Evolutionary conservation across 2,329 filamentous ascomycete genomes (phyloP).

Genomic region (Aspergillus calidoustus): DNA sequence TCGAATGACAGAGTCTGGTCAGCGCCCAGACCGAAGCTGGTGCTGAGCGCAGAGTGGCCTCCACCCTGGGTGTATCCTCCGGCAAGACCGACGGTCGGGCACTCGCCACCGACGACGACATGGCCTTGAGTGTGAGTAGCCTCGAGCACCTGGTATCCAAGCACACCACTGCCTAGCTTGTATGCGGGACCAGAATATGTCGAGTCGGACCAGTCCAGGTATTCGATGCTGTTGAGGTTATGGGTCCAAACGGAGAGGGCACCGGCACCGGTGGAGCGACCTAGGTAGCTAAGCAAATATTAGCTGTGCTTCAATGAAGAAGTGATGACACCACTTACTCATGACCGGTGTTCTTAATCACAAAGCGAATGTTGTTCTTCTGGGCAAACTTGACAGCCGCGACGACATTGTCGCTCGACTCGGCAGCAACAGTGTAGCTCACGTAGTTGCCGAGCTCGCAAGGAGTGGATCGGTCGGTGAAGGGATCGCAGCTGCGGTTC

Average conservation of each 20-base stretch:
- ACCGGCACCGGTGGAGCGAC: conserved; percentile 65
- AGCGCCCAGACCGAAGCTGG: conserved; percentile 61
- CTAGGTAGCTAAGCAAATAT: conserved; percentile 41
- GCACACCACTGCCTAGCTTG: conserved; percentile 59
- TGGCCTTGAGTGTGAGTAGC: conserved; percentile 53
- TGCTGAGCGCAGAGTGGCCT: conserved; percentile 61
- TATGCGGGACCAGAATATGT: conserved; percentile 58
- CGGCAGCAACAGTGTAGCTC: conserved; percentile 42
- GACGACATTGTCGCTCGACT: conserved; percentile 34
- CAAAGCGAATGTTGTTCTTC: conserved; percentile 56
- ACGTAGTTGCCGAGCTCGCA: conserved; percentile 38
- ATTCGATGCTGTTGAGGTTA: conserved; percentile 35
- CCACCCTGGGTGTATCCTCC: conserved; percentile 67
- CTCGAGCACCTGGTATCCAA: conserved; percentile 56
- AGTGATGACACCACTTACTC: conserved; percentile 30
- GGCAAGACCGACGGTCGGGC: conserved; percentile 60
- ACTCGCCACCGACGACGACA: conserved; percentile 60
- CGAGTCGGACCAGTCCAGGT: conserved; percentile 41
- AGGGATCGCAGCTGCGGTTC: conserved; percentile 40
- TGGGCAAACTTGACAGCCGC: conserved; percentile 49
- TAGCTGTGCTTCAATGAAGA: neutral
- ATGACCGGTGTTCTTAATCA: conserved; percentile 51
- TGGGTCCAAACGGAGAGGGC: conserved; percentile 43
- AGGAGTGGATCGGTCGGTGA: conserved; percentile 26
- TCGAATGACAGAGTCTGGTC: conserved; percentile 63